Base-by-base conservation (phyloP, 2,329 filamentous ascomycete genomes). In the Colletotrichum phormii region DNA sequence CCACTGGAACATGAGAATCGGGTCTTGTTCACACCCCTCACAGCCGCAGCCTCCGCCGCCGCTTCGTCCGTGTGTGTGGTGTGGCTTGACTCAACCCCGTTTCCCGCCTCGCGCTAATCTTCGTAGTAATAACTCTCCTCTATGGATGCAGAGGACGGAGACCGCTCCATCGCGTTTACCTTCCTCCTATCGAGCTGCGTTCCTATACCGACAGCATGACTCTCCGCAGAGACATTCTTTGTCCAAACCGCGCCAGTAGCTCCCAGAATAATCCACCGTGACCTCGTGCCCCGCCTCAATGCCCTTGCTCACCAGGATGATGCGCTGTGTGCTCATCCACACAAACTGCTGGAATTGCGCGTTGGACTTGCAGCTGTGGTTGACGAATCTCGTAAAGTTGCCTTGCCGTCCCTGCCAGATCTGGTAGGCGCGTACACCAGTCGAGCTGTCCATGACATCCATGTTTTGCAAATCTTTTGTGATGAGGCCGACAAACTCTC, bases 321-420 rank as follows among this genome's bases (percentile, higher is more conserved):
- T 86, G 13, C 87, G 81, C 78, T 90, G 87, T 5, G 83, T 85
- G 26, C 88, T 86, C 22, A 88, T 76, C 88, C 89, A 90, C n/a
- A 83, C 83, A 76, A 90, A 90, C 11, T 84, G 83, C 75, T 89
- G 85, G 58, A 88, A 89, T 76, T 89, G 88, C 64, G 86, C 85
- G 74, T 90, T 90, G 2, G 88, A 85, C 18, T 86, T 84, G 77
- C 88, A 90, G 57, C 87, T 89, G 76, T 90, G 88, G 77, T 90
- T 90, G 53, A 90, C 85, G 75, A 91, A 90, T 0, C 88, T 82
- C 2, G 88, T 90, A 75, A 87, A 89, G 76, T 90, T 90, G 4
- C 89, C 87, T 77, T 86, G 83, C 66, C 80, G 79, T 0, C 88
- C 88, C 76, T 91, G 89, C 83, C 85, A 90, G 67, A 90, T 90